Evolutionary conservation across 805 yeast species (phyloP), one percentile per base, ranked within the genome.

Genomic region (Torulaspora microellipsoides): DNA sequence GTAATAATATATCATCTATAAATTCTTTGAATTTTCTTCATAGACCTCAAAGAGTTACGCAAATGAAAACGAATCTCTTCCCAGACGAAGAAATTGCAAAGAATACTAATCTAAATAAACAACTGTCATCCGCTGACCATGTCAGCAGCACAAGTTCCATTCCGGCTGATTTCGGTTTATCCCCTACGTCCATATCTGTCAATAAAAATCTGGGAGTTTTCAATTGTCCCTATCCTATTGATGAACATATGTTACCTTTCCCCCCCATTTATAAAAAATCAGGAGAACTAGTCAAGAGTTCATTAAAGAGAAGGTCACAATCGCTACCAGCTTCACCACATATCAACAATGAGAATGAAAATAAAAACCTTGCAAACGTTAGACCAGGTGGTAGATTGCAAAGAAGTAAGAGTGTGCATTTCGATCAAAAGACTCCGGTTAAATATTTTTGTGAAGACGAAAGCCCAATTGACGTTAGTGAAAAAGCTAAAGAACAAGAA

Each of bases 331-430:
- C 73, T 1, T 43, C 52, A n/a, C 52, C 52, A 11, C 37, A 44
- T 31, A 38, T 43, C 15, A 35, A 15, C n/a, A 37, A 30, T 27
- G 36, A 37, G 28, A 43, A 29, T n/a, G 38, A 35, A 25, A 28
- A 35, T 25, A 34, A 37, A 32, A 27, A 30, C 32, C 31, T 40
- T 14, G 15, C 42, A 12, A 27, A 15, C 14, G 25, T 34, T 31
- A 14, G 31, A 15, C 46, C 46, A 12, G 42, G 42, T 12, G 42
- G 42, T 27, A 34, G 38, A 12, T 48, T 27, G 41, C 48, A 80
- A 2, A 75, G 75, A 58, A 73, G 78, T 52, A 82, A 81, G 58
- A 84, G 78, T 60, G 96, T 88, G 7, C 96, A 87, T 69, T 88
- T 88, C 60, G 89, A 85, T 38, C 73, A 78, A 34, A 77, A 71